Conservation (phyloP, 208 protist genomes). For the Kentomonas sorsogonicus region DNA sequence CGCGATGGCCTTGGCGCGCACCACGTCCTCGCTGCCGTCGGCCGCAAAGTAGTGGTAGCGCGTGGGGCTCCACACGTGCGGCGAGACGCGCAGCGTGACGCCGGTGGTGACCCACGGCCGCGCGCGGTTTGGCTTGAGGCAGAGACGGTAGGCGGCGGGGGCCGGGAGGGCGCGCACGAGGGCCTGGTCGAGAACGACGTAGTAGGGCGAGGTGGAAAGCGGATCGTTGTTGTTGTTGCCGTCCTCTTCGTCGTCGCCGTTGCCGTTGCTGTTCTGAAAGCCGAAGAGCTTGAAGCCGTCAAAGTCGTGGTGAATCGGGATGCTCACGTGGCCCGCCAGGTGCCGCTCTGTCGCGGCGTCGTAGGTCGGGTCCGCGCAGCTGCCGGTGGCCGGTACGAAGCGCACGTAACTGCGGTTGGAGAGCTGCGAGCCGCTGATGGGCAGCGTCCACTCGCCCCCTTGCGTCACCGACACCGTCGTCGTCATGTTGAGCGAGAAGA, state of each 20-base stretch:
- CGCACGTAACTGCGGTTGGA: conserved; percentile 47
- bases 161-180: conserved; percentile 36
- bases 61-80: conserved; percentile 37
- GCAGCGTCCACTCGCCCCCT: conserved; percentile 60
- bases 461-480: conserved; percentile 57
- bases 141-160: conserved; percentile 41
- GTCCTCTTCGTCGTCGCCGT: conserved; percentile 2
- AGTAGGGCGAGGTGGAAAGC: conserved; percentile 21
- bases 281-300: conserved; percentile 31
- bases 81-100: conserved; percentile 32
- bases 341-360: conserved; percentile 3
- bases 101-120: conserved; percentile 40
- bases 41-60: conserved; percentile 56
- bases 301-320: conserved; percentile 38
- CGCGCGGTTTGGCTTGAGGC: conserved; percentile 52
- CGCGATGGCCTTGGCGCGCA: conserved; percentile 28
- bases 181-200: conserved; percentile 44
- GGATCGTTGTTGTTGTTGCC: conserved; percentile 6
- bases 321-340: conserved; percentile 17
- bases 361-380: conserved; percentile 41
- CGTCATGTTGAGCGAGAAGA: conserved; percentile 60
- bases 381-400: conserved; percentile 22
- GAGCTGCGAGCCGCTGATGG: conserved; percentile 48
- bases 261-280: neutral
- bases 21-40: conserved; percentile 57